Conservation (phyloP, 768 basidiomycete genomes). For the Pleurotus pulmonarius region DNA sequence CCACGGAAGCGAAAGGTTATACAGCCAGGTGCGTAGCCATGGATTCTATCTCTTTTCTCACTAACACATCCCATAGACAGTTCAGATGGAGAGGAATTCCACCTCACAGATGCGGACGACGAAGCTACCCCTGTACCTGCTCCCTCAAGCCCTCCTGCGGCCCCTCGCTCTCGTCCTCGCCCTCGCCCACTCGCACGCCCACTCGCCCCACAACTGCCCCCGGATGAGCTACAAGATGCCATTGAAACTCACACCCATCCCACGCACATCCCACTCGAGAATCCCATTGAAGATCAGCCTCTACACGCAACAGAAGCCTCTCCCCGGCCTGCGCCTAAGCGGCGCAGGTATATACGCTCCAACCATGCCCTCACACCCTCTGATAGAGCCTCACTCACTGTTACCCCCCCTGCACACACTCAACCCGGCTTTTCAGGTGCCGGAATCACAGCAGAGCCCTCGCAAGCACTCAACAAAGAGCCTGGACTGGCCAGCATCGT, state of each 20-base stretch:
- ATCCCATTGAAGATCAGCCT: no score
- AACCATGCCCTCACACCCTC: no score
- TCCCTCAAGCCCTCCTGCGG: background rate
- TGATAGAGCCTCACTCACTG: no score
- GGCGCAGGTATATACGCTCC: no score
- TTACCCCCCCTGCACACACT: no score
- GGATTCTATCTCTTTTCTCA: background rate
- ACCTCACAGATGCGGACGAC: background rate
- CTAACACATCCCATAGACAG: background rate
- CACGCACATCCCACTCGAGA: background rate
- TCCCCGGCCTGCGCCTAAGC: no score
- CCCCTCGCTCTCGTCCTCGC: background rate
- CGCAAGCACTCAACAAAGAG: background rate
- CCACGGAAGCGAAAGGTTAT: background rate
- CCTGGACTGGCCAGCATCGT: background rate
- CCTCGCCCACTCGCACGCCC: background rate
- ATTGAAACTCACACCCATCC: background rate
- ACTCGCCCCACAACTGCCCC: background rate
- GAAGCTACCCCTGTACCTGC: background rate
- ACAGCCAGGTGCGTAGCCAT: background rate
- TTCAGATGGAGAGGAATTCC: background rate
- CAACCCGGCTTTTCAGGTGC: background rate
- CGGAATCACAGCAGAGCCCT: background rate
- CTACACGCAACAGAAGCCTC: no score
- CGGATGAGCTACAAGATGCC: background rate